Evolutionary conservation across 768 basidiomycete genomes (phyloP), one percentile per base, ranked within the genome.

Genomic region (Lactarius deliciosus): DNA sequence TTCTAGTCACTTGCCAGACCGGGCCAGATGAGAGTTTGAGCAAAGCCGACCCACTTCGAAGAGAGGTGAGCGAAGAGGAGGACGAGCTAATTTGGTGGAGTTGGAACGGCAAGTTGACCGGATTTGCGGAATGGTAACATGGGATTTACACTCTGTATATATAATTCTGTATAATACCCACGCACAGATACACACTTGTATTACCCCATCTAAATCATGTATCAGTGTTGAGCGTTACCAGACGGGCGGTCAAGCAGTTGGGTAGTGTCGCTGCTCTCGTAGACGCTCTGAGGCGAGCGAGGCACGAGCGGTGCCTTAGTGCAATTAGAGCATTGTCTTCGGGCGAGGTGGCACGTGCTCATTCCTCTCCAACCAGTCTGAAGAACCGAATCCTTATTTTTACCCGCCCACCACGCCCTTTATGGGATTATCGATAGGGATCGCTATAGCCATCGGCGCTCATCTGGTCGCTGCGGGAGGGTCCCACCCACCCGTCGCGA

Each of bases 51-150:
- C 53, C 6, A 38, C 36, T 50, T 15, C 16, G 13, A 53, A 15
- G 25, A 65, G 65, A 40, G 30, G 60, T 20, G 50, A 63, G 70
- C 16, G 83, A 82, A 68, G 79, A 77, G 4, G 80, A 81, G 36
- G 80, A 81, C 40, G 83, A 83, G 67, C 70, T 79, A 73, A 82
- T 84, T 60, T 84, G 82, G 82, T 83, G 82, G 82, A 75, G 72
- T 47, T 83, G 82, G 82, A 75, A 83, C 45, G 82, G 82, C 15
- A 82, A 79, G 68, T 64, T 83, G 64, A 74, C 72, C 28, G 82
- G 83, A 5, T 83, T 83, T 69, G 65, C 75, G n/a, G 82, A 82
- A 64, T 83, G 80, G 80, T 82, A 67, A 69, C 32, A 60, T 8
- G 38, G 6, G 25, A n/a, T 59, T 60, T 22, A 15, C 10, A 25